A percentile compares a stretch with the other conserved stretches of the same genome.
Evolutionary conservation across 345 rosid species (phyloP).

Genomic region (Acer yangbiense): DNA sequence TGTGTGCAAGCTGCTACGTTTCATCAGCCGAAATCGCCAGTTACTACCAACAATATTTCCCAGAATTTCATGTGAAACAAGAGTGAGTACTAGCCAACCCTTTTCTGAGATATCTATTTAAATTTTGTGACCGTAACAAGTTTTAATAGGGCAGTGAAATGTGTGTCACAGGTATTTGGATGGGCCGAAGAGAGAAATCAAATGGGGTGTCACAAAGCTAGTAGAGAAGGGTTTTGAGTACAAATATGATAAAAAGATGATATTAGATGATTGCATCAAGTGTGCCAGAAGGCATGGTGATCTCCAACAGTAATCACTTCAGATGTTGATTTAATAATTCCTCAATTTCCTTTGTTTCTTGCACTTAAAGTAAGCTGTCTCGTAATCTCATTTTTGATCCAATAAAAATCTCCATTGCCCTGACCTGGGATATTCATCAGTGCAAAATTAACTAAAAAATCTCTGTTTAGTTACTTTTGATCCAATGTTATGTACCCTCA

Average conservation of each 20-base stretch:
- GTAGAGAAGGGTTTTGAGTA: slow-evolving; percentile 29
- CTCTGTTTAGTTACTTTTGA: too few species aligned
- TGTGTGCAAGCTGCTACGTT: slow-evolving; percentile 22
- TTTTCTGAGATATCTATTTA: background rate
- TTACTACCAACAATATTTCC: slow-evolving; percentile 17
- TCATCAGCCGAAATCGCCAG: slow-evolving; percentile 24
- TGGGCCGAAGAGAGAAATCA: slow-evolving; percentile 10
- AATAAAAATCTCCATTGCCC: background rate
- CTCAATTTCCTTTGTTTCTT: background rate
- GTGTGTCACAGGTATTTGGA: slow-evolving; percentile 28
- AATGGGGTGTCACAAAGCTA: slow-evolving; percentile 31
- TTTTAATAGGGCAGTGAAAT: background rate
- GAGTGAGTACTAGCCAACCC: slow-evolving; percentile 17
- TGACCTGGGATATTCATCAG: too few species aligned
- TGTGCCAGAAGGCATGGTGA: background rate
- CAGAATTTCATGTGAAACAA: slow-evolving; percentile 27
- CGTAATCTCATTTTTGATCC: background rate
- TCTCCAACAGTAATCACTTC: background rate
- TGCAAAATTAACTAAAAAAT: too few species aligned
- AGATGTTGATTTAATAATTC: background rate
- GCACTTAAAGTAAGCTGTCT: background rate
- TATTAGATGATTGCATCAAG: background rate
- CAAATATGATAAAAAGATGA: background rate
- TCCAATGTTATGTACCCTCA: too few species aligned
- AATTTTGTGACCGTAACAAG: background rate